Percentiles rank a stretch among this genome's conserved stretches.
Conservation (phyloP, 768 basidiomycete genomes). For the Chalciporus piperatus region DNA sequence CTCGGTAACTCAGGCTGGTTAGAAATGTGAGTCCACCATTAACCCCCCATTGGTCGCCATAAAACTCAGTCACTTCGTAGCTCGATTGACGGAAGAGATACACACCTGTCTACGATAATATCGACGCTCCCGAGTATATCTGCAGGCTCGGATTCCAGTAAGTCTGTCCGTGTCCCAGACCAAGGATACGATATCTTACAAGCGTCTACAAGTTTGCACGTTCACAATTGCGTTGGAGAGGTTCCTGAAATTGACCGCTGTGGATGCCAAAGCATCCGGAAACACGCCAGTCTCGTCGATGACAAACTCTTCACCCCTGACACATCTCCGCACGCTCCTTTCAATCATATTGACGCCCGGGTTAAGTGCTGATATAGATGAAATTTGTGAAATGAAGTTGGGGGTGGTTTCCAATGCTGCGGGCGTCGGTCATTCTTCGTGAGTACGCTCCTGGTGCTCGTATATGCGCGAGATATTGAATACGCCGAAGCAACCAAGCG, state of each 20-base stretch:
- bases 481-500: conserved; percentile 23
- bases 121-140: conserved; percentile 21
- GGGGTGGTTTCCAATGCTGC: conserved; percentile 40
- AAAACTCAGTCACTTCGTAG: conserved; percentile 6
- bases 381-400: conserved; percentile 59
- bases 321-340: conserved; percentile 57
- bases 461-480: not conserved
- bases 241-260: conserved; percentile 47
- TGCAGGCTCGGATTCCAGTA: conserved; percentile 22
- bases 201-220: conserved; percentile 40
- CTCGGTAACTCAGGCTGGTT: conserved; percentile 72
- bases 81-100: conserved; percentile 27
- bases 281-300: conserved; percentile 40
- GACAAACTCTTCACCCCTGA: conserved; percentile 41
- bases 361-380: conserved; percentile 67
- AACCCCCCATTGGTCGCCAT: not conserved
- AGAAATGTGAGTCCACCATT: conserved; percentile 49
- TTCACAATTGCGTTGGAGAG: conserved; percentile 50
- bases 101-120: conserved; percentile 23
- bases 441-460: conserved; percentile 5
- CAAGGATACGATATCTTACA: conserved; percentile 26
- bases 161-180: conserved; percentile 8
- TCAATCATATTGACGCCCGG: conserved; percentile 68
- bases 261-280: conserved; percentile 51
- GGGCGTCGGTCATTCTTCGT: conserved; percentile 53